Percentiles rank a stretch among this genome's conserved stretches.
Conservation (phyloP, 129 eudicot species). For the Solidago caesia region DNA sequence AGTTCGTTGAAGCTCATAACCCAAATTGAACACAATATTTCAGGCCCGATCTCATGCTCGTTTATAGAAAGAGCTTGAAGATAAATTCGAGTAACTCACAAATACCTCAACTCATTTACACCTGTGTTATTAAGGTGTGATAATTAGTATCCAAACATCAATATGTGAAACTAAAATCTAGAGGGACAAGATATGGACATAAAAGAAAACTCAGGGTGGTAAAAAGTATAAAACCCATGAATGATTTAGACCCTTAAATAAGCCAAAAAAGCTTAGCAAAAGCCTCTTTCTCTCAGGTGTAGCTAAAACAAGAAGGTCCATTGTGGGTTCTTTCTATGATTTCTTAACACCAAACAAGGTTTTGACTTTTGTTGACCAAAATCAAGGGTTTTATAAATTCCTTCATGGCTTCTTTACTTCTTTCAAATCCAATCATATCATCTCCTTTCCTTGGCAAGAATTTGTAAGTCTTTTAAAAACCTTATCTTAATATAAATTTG, state of each 20-base stretch:
- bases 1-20: too few species aligned
- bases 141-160: too few species aligned
- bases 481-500: constrained; percentile 5
- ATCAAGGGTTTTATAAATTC: constrained; percentile 9
- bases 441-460: constrained; percentile 59
- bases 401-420: constrained; percentile 51
- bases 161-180: too few species aligned
- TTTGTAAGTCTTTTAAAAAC: constrained; percentile 42
- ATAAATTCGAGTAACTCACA: too few species aligned
- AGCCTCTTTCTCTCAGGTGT: constrained; percentile 19
- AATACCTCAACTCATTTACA: too few species aligned
- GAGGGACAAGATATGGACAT: neutral
- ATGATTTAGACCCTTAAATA: neutral
- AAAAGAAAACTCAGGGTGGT: neutral
- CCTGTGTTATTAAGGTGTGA: too few species aligned
- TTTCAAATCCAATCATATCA: constrained; percentile 45
- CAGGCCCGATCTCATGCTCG: too few species aligned
- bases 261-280: constrained; percentile 21
- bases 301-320: constrained; percentile 19
- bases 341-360: constrained; percentile 4
- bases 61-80: too few species aligned
- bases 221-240: neutral
- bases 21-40: too few species aligned
- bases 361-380: neutral
- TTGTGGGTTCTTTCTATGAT: constrained; percentile 23